Conservation (phyloP, 305 asterid species). For the Fraxinus latifolia region DNA sequence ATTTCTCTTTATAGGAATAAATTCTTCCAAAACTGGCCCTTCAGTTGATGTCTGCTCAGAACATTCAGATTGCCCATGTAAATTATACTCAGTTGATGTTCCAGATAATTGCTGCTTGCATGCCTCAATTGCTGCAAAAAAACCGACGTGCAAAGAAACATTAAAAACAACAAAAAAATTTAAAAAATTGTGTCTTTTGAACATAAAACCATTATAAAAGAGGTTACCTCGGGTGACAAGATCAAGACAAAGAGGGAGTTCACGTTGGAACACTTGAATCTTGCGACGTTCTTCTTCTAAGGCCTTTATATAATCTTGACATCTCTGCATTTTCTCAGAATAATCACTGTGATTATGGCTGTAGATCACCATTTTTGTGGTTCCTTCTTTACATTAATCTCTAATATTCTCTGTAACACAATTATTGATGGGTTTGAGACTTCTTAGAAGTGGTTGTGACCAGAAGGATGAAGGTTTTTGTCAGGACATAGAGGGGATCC, state of each 20-base stretch:
- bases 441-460: conserved; percentile 22
- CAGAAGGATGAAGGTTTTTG: conserved; percentile 26
- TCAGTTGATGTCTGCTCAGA: conserved; percentile 70
- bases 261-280: conserved; percentile 85
- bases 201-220: neutral
- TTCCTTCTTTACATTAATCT: neutral
- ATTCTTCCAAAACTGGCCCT: conserved; percentile 71
- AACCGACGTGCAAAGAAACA: neutral
- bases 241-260: conserved; percentile 84
- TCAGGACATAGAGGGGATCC: conserved; percentile 43
- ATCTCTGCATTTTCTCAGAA: conserved; percentile 48
- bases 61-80: conserved; percentile 57
- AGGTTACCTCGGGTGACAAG: conserved; percentile 78
- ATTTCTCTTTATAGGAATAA: conserved; percentile 64
- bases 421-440: neutral
- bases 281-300: conserved; percentile 70
- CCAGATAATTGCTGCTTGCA: conserved; percentile 66
- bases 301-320: conserved; percentile 56
- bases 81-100: conserved; percentile 38
- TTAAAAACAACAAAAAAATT: neutral
- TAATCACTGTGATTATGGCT: conserved; percentile 35
- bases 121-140: conserved; percentile 64
- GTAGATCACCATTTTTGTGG: conserved; percentile 31
- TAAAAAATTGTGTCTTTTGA: neutral
- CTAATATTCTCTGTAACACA: neutral